Conservation (phyloP, 305 asterid species). For the Plantago rigida region DNA sequence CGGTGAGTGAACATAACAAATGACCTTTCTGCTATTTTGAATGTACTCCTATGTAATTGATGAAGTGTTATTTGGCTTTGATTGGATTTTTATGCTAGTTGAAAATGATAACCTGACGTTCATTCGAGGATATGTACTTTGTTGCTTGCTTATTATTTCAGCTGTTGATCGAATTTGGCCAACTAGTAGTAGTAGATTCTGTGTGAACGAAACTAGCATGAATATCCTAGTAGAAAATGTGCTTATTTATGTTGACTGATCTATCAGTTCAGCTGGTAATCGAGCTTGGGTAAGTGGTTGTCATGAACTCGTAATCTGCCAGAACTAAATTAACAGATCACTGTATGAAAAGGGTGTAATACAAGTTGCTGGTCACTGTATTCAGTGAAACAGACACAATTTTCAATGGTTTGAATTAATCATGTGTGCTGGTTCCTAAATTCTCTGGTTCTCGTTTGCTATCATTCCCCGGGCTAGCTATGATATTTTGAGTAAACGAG, state of each 20-base stretch:
- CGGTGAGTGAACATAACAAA: conserved; percentile 45
- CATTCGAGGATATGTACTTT: background rate
- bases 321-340: background rate
- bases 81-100: conserved; percentile 18
- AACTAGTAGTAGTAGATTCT: too few species aligned
- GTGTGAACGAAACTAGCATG: too few species aligned
- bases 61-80: background rate
- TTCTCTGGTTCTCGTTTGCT: too few species aligned
- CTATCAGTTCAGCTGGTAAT: background rate
- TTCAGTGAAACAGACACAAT: too few species aligned
- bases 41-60: background rate
- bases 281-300: background rate
- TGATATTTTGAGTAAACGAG: too few species aligned
- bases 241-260: background rate
- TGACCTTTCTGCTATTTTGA: background rate
- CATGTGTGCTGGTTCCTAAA: too few species aligned
- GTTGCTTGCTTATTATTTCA: too few species aligned
- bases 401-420: too few species aligned
- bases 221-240: background rate
- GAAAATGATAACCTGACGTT: conserved; percentile 19
- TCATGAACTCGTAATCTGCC: background rate
- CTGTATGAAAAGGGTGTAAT: too few species aligned
- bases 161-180: too few species aligned
- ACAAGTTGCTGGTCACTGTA: too few species aligned
- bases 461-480: too few species aligned